Conservation (phyloP, 352 stramenopile species). For the Aphanomyces cochlioides region DNA sequence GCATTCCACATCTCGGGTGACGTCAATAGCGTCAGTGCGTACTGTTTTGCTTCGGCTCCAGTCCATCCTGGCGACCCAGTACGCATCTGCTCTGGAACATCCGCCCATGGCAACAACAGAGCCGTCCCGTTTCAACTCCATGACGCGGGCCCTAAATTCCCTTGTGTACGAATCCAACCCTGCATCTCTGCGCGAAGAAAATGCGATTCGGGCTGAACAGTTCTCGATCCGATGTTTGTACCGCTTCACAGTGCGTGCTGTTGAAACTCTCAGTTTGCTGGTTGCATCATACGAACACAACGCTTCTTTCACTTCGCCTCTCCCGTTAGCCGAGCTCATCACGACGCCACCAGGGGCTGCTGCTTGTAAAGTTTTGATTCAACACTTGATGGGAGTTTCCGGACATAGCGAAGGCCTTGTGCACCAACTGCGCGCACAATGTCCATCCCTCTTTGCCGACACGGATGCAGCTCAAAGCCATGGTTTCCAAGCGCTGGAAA, state of each 20-base stretch:
- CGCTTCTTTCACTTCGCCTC: constrained; percentile 32
- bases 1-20: constrained; percentile 39
- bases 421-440: constrained; percentile 79
- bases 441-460: constrained; percentile 78
- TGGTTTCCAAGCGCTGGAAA: constrained; percentile 77
- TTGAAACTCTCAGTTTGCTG: constrained; percentile 74
- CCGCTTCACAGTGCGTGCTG: constrained; percentile 66
- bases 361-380: constrained; percentile 73
- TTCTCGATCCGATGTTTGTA: constrained; percentile 78
- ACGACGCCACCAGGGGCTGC: constrained; percentile 54
- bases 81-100: neutral
- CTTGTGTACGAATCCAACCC: constrained; percentile 67
- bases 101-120: constrained; percentile 51
- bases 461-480: constrained; percentile 80
- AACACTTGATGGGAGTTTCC: constrained; percentile 60
- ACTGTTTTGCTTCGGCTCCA: constrained; percentile 80
- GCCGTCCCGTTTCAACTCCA: constrained; percentile 43
- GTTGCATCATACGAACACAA: constrained; percentile 65
- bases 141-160: constrained; percentile 58
- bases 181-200: constrained; percentile 67
- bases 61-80: constrained; percentile 67
- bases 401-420: constrained; percentile 70
- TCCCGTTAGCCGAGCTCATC: constrained; percentile 76
- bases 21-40: constrained; percentile 38
- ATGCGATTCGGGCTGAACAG: constrained; percentile 77